phyloP scores from a whole-genome alignment of 306 rosid genomes.

The Sechiopsis laciniata region DNA sequence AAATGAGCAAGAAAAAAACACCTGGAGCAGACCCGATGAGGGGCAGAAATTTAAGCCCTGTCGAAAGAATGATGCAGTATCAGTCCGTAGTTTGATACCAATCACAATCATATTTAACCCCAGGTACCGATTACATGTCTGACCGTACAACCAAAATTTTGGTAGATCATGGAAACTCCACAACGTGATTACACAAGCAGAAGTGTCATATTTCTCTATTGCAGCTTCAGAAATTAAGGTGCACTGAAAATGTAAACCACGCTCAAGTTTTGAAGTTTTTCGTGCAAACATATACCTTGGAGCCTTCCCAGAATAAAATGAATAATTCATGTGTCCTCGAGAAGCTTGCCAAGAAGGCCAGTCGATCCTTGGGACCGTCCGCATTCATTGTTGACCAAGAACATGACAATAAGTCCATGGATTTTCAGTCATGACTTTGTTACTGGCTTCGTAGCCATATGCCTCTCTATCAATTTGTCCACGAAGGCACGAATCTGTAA shows the following conservation, averaged over 20 bases:
- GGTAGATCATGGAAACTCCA: slow-evolving; percentile 17
- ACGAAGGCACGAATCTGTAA: slow-evolving; percentile 91
- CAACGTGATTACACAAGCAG: background rate
- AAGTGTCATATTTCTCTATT: background rate
- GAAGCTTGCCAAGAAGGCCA: slow-evolving; percentile 15
- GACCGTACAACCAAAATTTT: slow-evolving; percentile 18
- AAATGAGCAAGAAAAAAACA: slow-evolving; percentile 16
- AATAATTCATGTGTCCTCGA: slow-evolving; percentile 9
- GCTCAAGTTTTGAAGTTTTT: slow-evolving; percentile 10
- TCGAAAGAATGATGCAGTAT: slow-evolving; percentile 7
- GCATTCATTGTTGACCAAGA: slow-evolving; percentile 13
- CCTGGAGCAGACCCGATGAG: background rate
- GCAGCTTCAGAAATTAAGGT: slow-evolving; percentile 19
- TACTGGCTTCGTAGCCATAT: slow-evolving; percentile 50
- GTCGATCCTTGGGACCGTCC: slow-evolving; percentile 9
- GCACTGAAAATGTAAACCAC: slow-evolving; percentile 7
- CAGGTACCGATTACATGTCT: slow-evolving; percentile 5
- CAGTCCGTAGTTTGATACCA: background rate
- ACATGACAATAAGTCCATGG: slow-evolving; percentile 13
- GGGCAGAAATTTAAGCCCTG: slow-evolving; percentile 1
- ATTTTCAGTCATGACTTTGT: slow-evolving; percentile 41
- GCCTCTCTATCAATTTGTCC: slow-evolving; percentile 82
- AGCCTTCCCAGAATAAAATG: slow-evolving; percentile 1
- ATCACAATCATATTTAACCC: slow-evolving; percentile 5
- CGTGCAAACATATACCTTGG: slow-evolving; percentile 9